phyloP scores from a whole-genome alignment of 2,329 filamentous ascomycete species.

The Fusarium avenaceum region DNA sequence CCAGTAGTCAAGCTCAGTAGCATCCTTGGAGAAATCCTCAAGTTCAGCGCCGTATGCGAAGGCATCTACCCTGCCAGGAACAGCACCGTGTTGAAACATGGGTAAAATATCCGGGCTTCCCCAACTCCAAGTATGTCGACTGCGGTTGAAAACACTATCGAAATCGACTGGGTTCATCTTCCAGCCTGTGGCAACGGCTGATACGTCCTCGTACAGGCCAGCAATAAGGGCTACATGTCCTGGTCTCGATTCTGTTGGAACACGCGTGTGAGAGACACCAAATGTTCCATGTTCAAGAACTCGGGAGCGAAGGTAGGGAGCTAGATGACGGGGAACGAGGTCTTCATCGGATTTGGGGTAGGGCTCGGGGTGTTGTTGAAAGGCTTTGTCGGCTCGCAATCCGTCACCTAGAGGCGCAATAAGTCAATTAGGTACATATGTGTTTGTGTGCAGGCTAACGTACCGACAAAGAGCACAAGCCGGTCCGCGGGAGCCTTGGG shows the following conservation, averaged over 20 bases:
- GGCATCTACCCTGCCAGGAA: slow-evolving; percentile 88
- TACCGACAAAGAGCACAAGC: slow-evolving; percentile 93
- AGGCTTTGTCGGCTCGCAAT: slow-evolving; percentile 96
- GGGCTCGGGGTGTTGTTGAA: slow-evolving; percentile 92
- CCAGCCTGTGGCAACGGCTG: slow-evolving; percentile 96
- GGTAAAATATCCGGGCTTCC: slow-evolving; percentile 96
- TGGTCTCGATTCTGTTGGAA: slow-evolving; percentile 95
- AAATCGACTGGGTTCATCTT: slow-evolving; percentile 99
- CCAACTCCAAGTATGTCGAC: slow-evolving; percentile 98
- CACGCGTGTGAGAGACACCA: slow-evolving; percentile 95
- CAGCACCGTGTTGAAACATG: slow-evolving; percentile 96
- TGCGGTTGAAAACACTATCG: slow-evolving; percentile 98
- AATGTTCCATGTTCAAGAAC: slow-evolving; percentile 93
- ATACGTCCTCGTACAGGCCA: slow-evolving; percentile 97
- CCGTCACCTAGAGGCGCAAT: slow-evolving; percentile 75
- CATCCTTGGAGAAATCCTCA: slow-evolving; percentile 91
- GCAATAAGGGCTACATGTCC: slow-evolving; percentile 98
- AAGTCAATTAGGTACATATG: slow-evolving; percentile 22
- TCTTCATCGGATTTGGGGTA: slow-evolving; percentile 76
- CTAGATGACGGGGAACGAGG: slow-evolving; percentile 81
- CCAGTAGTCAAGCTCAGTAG: slow-evolving; percentile 87
- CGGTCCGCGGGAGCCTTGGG: slow-evolving; percentile 85
- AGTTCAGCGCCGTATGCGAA: slow-evolving; percentile 85
- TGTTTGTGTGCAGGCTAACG: slow-evolving; percentile 21
- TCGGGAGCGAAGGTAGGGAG: slow-evolving; percentile 90